phyloP scores from a whole-genome alignment of 495 filamentous ascomycete genomes.

The Cercophora samala region DNA sequence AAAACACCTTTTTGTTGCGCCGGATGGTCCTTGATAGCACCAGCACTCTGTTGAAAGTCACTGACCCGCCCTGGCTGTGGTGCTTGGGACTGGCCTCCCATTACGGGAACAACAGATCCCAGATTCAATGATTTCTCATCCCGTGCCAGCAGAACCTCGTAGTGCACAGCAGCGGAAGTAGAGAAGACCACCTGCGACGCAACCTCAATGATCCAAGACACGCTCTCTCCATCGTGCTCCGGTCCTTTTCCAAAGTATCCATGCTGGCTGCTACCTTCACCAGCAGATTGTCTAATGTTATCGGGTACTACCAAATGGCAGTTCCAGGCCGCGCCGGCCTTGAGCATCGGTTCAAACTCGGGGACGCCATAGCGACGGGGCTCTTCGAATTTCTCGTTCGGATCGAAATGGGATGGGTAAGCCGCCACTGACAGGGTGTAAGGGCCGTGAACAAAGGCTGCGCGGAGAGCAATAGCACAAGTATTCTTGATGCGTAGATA shows the following conservation, averaged over 20 bases:
- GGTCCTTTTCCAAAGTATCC: slow-evolving; percentile 38
- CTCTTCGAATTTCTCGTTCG: slow-evolving; percentile 66
- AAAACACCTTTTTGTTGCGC: slow-evolving; percentile 69
- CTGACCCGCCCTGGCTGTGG: slow-evolving; percentile 63
- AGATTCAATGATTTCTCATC: slow-evolving; percentile 77
- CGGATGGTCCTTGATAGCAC: slow-evolving; percentile 41
- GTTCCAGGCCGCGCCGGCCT: slow-evolving; percentile 83
- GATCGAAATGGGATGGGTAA: slow-evolving; percentile 74
- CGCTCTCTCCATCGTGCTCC: slow-evolving; percentile 46
- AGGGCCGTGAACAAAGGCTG: slow-evolving; percentile 92
- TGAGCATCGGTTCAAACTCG: slow-evolving; percentile 92
- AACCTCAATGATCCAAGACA: slow-evolving; percentile 90
- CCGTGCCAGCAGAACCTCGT: slow-evolving; percentile 78
- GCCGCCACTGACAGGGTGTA: slow-evolving; percentile 86
- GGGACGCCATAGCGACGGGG: slow-evolving; percentile 63
- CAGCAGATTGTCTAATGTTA: slow-evolving; percentile 51
- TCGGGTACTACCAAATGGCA: slow-evolving; percentile 74
- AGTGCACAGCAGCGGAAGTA: slow-evolving; percentile 79
- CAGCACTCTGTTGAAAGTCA: slow-evolving; percentile 60
- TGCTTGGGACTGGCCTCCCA: slow-evolving; percentile 41
- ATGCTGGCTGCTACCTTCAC: slow-evolving; percentile 31
- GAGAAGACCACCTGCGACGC: slow-evolving; percentile 91
- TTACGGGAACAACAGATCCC: slow-evolving; percentile 52
- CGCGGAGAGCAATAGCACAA: slow-evolving; percentile 83
- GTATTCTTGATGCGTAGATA: slow-evolving; percentile 87